These are phyloP conservation scores for Boletus pseudopeckii DNA, from an alignment of 768 basidiomycete species.

Conservation along the genomic window DNA sequence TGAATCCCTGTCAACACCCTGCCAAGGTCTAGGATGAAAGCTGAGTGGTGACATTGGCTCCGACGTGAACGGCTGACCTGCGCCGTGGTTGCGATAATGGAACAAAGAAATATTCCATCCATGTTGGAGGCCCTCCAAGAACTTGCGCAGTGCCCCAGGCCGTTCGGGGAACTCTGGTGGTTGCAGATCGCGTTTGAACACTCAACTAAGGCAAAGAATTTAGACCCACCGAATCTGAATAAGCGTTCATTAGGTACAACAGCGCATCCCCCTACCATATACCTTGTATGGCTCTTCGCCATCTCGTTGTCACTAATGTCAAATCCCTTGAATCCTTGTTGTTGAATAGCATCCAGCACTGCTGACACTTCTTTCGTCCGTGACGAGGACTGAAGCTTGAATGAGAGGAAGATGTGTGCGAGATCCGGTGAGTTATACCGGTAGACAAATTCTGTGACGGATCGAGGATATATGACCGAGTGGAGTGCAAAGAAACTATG, in stretches of 20 bases:
- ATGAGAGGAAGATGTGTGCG: conserved; percentile 89
- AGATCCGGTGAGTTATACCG: conserved; percentile 71
- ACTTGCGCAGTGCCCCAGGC: conserved; percentile 86
- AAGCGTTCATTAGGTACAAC: conserved; percentile 80
- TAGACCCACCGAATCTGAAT: conserved; percentile 82
- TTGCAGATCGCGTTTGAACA: neutral
- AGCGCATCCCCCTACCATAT: conserved; percentile 88
- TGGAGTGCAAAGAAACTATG: conserved; percentile 84
- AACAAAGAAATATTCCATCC: conserved; percentile 96
- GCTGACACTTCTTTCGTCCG: conserved; percentile 60
- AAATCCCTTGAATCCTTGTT: conserved; percentile 71
- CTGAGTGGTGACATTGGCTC: neutral
- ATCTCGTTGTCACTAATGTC: conserved; percentile 96
- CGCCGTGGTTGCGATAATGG: conserved; percentile 97
- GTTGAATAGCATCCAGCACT: conserved; percentile 61
- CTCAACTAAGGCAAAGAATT: neutral
- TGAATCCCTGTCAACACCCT: conserved; percentile 93
- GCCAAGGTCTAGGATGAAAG: conserved; percentile 66
- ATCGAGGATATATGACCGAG: conserved; percentile 82
- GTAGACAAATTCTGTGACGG: conserved; percentile 95
- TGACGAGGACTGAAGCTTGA: conserved; percentile 61
- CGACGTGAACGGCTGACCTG: conserved; percentile 53
- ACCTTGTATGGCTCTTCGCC: conserved; percentile 90
- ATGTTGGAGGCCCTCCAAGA: conserved; percentile 75
- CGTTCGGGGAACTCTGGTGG: conserved; percentile 90